These are phyloP conservation scores for Cercospora sesami DNA, from an alignment of 2,329 filamentous ascomycete species.

Conservation along the genomic window DNA sequence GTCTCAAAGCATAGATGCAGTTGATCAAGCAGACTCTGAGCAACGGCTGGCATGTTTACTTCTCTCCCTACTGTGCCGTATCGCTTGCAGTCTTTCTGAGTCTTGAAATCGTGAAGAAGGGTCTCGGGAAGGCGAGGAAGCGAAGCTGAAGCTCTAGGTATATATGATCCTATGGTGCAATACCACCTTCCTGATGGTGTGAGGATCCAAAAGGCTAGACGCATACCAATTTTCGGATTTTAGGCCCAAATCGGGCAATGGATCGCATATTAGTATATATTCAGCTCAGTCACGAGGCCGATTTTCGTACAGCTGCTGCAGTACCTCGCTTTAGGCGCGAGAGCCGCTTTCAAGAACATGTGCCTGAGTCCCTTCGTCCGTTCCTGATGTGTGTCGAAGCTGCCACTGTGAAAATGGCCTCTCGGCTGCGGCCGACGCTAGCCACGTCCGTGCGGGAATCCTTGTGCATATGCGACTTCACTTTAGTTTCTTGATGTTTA, in stretches of 20 bases:
- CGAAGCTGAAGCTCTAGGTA: background rate
- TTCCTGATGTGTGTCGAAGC: background rate
- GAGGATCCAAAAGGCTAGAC: background rate
- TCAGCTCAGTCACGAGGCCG: background rate
- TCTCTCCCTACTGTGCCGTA: background rate
- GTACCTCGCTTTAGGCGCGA: background rate
- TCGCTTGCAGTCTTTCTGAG: background rate
- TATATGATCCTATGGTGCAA: background rate
- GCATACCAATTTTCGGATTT: background rate
- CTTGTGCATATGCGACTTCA: constrained; percentile 10
- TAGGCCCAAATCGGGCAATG: constrained; percentile 6
- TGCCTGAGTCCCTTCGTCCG: background rate
- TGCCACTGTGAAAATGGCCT: background rate
- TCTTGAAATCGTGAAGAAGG: background rate
- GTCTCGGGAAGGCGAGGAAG: background rate
- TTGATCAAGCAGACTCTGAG: constrained; percentile 9
- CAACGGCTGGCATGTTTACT: constrained; percentile 5
- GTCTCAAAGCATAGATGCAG: background rate
- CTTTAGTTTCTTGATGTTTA: background rate
- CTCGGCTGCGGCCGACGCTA: background rate
- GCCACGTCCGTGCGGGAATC: background rate
- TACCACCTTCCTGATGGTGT: background rate
- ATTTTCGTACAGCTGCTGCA: background rate
- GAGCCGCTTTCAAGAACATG: background rate
- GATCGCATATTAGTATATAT: constrained; percentile 5